Conservation (phyloP, 768 basidiomycete species). For the Leccinum pellstonianum region DNA sequence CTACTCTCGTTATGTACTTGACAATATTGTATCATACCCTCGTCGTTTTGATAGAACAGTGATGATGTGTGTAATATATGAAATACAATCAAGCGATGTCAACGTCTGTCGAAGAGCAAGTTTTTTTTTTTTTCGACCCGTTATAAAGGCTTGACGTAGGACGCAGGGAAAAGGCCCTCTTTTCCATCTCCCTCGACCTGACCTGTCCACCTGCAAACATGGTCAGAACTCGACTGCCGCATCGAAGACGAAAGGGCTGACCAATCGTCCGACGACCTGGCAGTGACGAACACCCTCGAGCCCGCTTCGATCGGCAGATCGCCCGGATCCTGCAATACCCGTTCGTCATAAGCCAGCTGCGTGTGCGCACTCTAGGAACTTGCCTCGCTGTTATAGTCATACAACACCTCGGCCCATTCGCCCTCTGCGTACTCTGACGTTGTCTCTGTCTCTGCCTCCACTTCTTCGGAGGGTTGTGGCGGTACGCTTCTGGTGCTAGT, state of each 20-base stretch:
- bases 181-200: conserved; percentile 56
- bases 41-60: conserved; percentile 23
- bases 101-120: not conserved
- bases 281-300: conserved; percentile 59
- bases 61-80: conserved; percentile 14
- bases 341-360: not conserved
- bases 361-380: not conserved
- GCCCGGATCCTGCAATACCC: conserved; percentile 54
- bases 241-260: conserved; percentile 32
- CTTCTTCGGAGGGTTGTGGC: conserved; percentile 29
- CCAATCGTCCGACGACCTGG: conserved; percentile 76
- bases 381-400: conserved; percentile 71
- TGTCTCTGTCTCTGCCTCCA: not conserved
- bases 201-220: conserved; percentile 60
- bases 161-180: conserved; percentile 63
- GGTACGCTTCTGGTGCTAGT: not conserved
- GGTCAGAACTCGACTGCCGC: not conserved
- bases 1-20: conserved; percentile 34
- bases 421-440: conserved; percentile 36
- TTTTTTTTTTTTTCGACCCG: no score
- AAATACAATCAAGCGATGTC: not conserved
- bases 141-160: conserved; percentile 62
- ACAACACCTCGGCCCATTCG: conserved; percentile 77
- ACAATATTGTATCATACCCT: conserved; percentile 25
- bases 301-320: conserved; percentile 62